Percentiles rank a stretch among this genome's conserved stretches.
Evolutionary conservation across 2,329 filamentous ascomycete species (phyloP).

Genomic region (Trichoderma brevicompactum): DNA sequence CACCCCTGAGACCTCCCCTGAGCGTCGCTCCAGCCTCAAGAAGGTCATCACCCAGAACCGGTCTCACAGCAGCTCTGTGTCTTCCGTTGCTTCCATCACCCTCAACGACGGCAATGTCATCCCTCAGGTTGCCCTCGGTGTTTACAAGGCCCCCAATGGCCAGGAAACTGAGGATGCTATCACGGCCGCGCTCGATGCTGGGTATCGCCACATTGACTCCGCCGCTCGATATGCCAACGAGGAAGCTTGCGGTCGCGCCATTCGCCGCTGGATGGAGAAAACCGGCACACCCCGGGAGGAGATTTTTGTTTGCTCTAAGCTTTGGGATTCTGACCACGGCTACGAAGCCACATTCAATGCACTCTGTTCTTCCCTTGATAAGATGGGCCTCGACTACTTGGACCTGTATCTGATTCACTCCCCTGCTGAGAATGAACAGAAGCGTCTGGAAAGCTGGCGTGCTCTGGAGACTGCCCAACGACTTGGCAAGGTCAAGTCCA

Average conservation of each 20-base stretch:
- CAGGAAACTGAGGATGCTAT: conserved; percentile 66
- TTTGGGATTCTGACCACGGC: conserved; percentile 61
- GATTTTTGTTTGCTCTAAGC: conserved; percentile 70
- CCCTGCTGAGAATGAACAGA: conserved; percentile 69
- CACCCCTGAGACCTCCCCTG: conserved; percentile 42
- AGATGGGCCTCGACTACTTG: conserved; percentile 70
- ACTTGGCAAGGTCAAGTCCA: conserved; percentile 66
- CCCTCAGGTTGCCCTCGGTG: conserved; percentile 57
- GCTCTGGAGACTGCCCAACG: conserved; percentile 70
- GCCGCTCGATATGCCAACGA: conserved; percentile 67
- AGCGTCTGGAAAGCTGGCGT: conserved; percentile 73
- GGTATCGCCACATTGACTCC: conserved; percentile 59
- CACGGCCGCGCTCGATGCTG: conserved; percentile 60
- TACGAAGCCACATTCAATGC: conserved; percentile 58
- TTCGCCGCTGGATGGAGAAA: conserved; percentile 69
- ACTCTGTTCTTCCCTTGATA: conserved; percentile 68
- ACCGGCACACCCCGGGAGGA: conserved; percentile 66
- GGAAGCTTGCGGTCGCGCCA: conserved; percentile 70
- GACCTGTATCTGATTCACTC: conserved; percentile 71
- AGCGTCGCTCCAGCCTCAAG: conserved; percentile 39
- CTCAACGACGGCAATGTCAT: conserved; percentile 74
- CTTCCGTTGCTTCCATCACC: conserved; percentile 52
- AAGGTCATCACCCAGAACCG: conserved; percentile 35
- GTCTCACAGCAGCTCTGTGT: conserved; percentile 37
- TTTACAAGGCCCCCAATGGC: conserved; percentile 53